Evolutionary conservation across 176 grass and related monocot species (phyloP).

Genomic region (Carex pumila): DNA sequence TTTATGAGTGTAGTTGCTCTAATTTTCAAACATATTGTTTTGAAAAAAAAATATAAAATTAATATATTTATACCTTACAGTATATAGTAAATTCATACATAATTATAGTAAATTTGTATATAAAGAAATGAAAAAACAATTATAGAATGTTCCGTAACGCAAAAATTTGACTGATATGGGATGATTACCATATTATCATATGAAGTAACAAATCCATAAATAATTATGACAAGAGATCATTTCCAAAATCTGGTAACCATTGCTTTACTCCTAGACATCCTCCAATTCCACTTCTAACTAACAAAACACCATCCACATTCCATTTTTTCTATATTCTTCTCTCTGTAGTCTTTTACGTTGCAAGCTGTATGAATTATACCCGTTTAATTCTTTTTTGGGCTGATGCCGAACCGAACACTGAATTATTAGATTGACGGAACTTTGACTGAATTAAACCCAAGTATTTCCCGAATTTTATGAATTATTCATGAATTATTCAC

Average conservation of each 20-base stretch:
- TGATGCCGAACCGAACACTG: too few species aligned
- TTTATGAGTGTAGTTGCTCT: too few species aligned
- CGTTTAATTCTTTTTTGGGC: too few species aligned
- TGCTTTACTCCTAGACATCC: constrained; percentile 56
- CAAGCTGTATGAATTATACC: not conserved
- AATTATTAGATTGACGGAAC: too few species aligned
- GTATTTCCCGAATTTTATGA: too few species aligned
- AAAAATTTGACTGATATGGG: not conserved
- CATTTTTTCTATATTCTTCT: not conserved
- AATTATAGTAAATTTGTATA: not conserved
- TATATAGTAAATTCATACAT: not conserved
- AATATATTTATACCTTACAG: not conserved
- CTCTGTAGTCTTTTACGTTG: not conserved
- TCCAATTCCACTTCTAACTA: constrained; percentile 6
- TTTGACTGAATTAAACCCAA: too few species aligned
- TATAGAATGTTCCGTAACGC: not conserved
- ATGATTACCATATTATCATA: not conserved
- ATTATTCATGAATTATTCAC: too few species aligned
- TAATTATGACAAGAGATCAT: constrained; percentile 54
- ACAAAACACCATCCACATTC: constrained; percentile 12
- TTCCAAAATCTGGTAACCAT: constrained; percentile 47
- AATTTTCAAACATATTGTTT: not conserved
- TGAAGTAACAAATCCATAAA: constrained; percentile 38
- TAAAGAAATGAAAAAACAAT: not conserved
- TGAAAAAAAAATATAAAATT: not conserved